Conservation (phyloP, 2,329 filamentous ascomycete species). For the Remersonia thermophila region DNA sequence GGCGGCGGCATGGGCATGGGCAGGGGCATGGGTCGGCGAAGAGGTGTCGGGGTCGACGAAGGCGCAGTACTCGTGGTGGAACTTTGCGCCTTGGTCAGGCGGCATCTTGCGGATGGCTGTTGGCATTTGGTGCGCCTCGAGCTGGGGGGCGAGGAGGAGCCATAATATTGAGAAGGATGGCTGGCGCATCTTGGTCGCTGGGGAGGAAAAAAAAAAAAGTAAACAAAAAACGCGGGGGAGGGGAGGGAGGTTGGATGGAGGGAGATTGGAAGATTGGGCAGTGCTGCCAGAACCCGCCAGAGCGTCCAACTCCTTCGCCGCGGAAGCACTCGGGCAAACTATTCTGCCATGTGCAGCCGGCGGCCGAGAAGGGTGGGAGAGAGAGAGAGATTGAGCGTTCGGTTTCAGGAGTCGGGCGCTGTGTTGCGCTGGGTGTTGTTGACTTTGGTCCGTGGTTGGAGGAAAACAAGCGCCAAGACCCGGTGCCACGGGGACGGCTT, state of each 20-base stretch:
- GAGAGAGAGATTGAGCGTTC: not conserved
- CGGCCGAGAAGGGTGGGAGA: not conserved
- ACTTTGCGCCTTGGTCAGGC: slow-evolving; percentile 58
- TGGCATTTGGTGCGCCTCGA: slow-evolving; percentile 30
- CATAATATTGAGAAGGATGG: slow-evolving; percentile 22
- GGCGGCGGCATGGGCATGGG: not conserved
- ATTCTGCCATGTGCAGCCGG: not conserved
- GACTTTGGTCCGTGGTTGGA: slow-evolving; percentile 6
- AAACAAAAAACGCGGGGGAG: not conserved
- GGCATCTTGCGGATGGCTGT: slow-evolving; percentile 62
- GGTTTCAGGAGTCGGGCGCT: not conserved
- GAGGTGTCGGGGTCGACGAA: slow-evolving; percentile 24
- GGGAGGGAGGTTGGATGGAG: too few species aligned
- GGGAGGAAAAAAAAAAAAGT: too few species aligned
- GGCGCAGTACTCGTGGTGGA: slow-evolving; percentile 54
- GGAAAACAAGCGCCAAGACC: slow-evolving; percentile 3
- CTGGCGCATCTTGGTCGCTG: slow-evolving; percentile 26
- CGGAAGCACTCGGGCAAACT: too few species aligned
- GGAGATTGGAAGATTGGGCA: too few species aligned
- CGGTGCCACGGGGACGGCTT: too few species aligned
- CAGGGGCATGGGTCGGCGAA: not conserved
- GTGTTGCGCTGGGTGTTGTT: slow-evolving; percentile 1
- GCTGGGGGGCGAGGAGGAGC: slow-evolving; percentile 30
- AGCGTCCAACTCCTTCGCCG: too few species aligned
- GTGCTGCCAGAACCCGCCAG: too few species aligned